Base-by-base conservation (phyloP, 352 stramenopile species). In the Globisporangium polare region DNA sequence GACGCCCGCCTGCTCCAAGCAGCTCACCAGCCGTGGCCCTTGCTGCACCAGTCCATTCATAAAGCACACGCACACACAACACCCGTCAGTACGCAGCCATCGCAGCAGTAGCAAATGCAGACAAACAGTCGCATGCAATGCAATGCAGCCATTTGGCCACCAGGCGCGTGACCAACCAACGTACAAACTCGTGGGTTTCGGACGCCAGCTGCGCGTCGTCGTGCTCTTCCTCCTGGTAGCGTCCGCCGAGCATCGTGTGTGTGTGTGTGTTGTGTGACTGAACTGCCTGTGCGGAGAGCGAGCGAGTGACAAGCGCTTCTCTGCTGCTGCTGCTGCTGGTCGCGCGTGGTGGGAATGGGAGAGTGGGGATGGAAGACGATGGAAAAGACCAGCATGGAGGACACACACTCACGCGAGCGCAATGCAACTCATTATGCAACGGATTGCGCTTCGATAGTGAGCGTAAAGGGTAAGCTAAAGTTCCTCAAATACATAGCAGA, bases 1-100 rank as follows among this genome's bases (percentile, higher is more conserved):
- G 56, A 99, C 96, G 17, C 97, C 98, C 42, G 98, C 91, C 58
- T 98, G 88, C 77, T 99, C 92, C 18, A 99, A 78, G 53, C 90
- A 86, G 55, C 84, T 95, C 51, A 98, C 89, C 49, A 93, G 73
- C 2, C 78, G 79, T 35, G 86, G 86, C 9, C 86, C 86, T 90
- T 94, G 80, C 83, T 88, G 18, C 3, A 20, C 15, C 9, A 20
- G 4, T 17, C 53, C 45, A 42, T 18, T 31, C 54, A 50, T 18
- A 43, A 57, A 13, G 43, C 5, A 50, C 12, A 59, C 31, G 42
- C 43, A 31, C 29, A 53, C 29, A 15, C 20, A 60, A 9, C 71
- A 67, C 22, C 50, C 54, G 9, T 42, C 22, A 42, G 29, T 22
- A 56, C 24, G 17, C 22, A 53, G 17, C 41, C 26, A 17, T 20